phyloP scores from a whole-genome alignment of 2,329 filamentous ascomycete species.

The Trichoderma koningiopsis region DNA sequence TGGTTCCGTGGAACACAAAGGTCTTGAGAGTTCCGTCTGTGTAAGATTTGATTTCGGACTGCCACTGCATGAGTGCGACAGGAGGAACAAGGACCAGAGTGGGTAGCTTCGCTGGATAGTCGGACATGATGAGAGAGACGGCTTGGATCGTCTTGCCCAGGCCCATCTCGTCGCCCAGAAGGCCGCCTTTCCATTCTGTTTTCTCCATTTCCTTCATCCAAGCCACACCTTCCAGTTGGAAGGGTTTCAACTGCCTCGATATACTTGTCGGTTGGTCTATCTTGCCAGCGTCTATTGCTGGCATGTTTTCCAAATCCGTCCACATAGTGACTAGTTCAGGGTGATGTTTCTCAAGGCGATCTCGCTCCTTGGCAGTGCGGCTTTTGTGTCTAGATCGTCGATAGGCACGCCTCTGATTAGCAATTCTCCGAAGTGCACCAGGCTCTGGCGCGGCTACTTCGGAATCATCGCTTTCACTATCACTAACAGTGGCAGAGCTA shows the following conservation, averaged over 20 bases:
- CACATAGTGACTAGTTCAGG: slow-evolving; percentile 84
- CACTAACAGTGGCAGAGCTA: slow-evolving; percentile 30
- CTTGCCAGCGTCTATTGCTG: slow-evolving; percentile 61
- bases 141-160: slow-evolving; percentile 99
- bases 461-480: slow-evolving; percentile 29
- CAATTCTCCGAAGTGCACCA: slow-evolving; percentile 2
- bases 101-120: slow-evolving; percentile 81
- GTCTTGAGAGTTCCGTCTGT: slow-evolving; percentile 90
- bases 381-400: slow-evolving; percentile 32
- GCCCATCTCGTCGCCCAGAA: slow-evolving; percentile 97
- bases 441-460: background rate
- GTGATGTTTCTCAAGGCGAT: slow-evolving; percentile 73
- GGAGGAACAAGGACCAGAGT: slow-evolving; percentile 89
- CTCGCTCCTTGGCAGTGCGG: slow-evolving; percentile 53
- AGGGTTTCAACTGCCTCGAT: slow-evolving; percentile 82
- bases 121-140: slow-evolving; percentile 96
- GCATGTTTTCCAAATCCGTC: slow-evolving; percentile 69
- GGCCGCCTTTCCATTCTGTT: slow-evolving; percentile 80
- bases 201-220: slow-evolving; percentile 95
- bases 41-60: slow-evolving; percentile 75
- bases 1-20: slow-evolving; percentile 86
- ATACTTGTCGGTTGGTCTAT: slow-evolving; percentile 66
- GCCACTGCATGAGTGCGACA: slow-evolving; percentile 95
- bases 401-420: slow-evolving; percentile 40
- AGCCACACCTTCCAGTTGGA: slow-evolving; percentile 88